Base-by-base conservation (phyloP, 306 rosid genomes). In the Rosa persica region DNA sequence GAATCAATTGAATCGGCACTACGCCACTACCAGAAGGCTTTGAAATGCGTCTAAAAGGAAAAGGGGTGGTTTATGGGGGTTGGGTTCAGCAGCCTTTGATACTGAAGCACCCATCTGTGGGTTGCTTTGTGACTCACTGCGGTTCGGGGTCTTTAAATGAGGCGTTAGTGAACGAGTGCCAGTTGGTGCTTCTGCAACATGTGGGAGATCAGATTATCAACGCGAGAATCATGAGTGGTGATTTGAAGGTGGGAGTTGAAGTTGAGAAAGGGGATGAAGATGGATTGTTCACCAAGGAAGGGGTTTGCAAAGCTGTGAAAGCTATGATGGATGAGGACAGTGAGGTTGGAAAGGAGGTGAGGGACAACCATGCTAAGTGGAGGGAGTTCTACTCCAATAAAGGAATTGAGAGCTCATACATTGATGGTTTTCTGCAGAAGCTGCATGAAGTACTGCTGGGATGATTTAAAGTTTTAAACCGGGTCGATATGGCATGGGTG, bases 71-170 rank as follows among this genome's bases (percentile, higher is more conserved):
- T 54, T 60, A 79, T 36, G 92, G 87, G 5, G 92, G 83, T 43
- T 91, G 98, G 96, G 79, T 93, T 66, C 90, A 88, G 15, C 97
- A 91, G 11, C 92, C 85, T 67, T 34, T 81, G 74, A 83, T 93
- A 22, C 66, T 91, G 83, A 84, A 76, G 72, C 94, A 89, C 80
- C 88, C 89, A 38, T 89, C 93, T 1, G 89, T 93, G 38, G 97
- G 96, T 40, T 90, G 94, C 83, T 90, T 90, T 72, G 92, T 93
- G n/a, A 89, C 97, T 8, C 96, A 93, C 73, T 90, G 93, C 49
- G 96, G 97, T 27, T 80, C 92, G 2, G 93, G 96, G 15, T 89
- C 97, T 44, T 46, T 89, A 42, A 75, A 83, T 30, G 96, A 93
- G 85, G 92, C 85, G 8, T 43, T 88, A 82, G 72, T 85, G 72